Evolutionary conservation across 1,284 basidiomycete species (phyloP).

Genomic region (Chalciporus sp.): DNA sequence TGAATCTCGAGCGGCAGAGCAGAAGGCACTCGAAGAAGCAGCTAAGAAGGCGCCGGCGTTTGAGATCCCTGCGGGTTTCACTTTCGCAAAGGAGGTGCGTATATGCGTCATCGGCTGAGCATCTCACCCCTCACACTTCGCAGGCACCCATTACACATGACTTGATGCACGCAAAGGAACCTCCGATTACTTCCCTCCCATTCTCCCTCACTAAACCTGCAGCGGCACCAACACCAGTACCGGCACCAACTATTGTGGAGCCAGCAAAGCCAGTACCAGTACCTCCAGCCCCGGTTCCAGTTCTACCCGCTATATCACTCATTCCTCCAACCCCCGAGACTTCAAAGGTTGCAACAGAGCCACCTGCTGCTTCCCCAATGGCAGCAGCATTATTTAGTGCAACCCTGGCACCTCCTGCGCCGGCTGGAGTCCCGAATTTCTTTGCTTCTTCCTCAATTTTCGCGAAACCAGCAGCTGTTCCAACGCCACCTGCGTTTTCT

Average conservation of each 20-base stretch:
- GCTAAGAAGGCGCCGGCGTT: constrained; percentile 57
- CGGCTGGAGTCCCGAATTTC: constrained; percentile 49
- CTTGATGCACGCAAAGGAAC: constrained; percentile 55
- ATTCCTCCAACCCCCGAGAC: constrained; percentile 34
- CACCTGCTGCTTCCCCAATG: constrained; percentile 15
- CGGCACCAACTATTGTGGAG: constrained; percentile 5
- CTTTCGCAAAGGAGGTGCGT: constrained; percentile 65
- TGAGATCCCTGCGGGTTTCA: constrained; percentile 64
- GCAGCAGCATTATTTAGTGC: constrained; percentile 4
- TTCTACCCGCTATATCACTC: constrained; percentile 28
- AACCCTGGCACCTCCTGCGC: not conserved
- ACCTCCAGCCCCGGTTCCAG: constrained; percentile 7
- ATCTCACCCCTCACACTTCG: constrained; percentile 16
- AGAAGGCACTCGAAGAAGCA: constrained; percentile 50
- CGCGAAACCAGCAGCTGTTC: constrained; percentile 27
- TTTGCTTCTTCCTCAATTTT: constrained; percentile 45
- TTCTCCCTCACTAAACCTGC: constrained; percentile 58
- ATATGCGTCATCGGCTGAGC: constrained; percentile 1
- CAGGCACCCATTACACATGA: constrained; percentile 39
- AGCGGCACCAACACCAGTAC: constrained; percentile 4
- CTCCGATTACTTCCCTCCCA: constrained; percentile 62
- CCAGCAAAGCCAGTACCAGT: constrained; percentile 3
- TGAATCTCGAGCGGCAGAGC: constrained; percentile 45
- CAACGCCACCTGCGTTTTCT: constrained; percentile 12
- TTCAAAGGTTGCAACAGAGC: constrained; percentile 19